Base-by-base conservation (phyloP, 1,284 basidiomycete species). In the Lignosus rhinocerotis region DNA sequence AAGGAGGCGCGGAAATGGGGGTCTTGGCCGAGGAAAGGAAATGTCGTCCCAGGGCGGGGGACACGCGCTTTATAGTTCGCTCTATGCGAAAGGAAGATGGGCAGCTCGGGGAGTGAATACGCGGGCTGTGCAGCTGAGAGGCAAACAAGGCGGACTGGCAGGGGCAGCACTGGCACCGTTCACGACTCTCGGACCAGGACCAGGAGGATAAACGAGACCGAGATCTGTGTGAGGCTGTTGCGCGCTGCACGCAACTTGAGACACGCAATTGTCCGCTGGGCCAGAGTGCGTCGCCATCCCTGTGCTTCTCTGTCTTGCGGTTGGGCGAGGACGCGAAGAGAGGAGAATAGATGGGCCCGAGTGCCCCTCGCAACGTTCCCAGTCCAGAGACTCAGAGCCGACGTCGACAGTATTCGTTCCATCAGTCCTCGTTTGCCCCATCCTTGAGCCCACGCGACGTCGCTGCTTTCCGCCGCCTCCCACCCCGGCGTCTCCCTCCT, bases 1-100 rank as follows among this genome's bases (percentile, higher is more conserved):
- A 42, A 16, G 42, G 45, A 60, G 43, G 57, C 62, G 62, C 62
- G 59, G 59, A 52, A 45, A 19, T 45, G 21, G 43, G 43, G 49
- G 33, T 41, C 59, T 57, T 59, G 61, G 38, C 62, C 62, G 59
- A 59, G 56, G 58, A 49, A 55, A 64, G 62, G 11, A 61, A 39
- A 36, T 16, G 34, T 34, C 25, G 59, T 34, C 59, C 62, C 62
- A 53, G 33, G 47, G 21, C 16, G 55, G 25, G 51, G 62, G 62
- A 54, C 32, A 45, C 58, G 62, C 62, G 62, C 59, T 59, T 57
- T 64, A 56, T 60, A 53, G 59, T 43, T 43, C 25, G 25, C 25
- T 25, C 14, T 19, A 41, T 10, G 54, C 54, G 51, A 55, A 45
- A 49, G 51, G 6, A 6, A 30, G 39, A 34, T 54, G 62, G 62